Evolutionary conservation across 1,139 yeast species (phyloP).

Genomic region (Yamadazyma aaseri): DNA sequence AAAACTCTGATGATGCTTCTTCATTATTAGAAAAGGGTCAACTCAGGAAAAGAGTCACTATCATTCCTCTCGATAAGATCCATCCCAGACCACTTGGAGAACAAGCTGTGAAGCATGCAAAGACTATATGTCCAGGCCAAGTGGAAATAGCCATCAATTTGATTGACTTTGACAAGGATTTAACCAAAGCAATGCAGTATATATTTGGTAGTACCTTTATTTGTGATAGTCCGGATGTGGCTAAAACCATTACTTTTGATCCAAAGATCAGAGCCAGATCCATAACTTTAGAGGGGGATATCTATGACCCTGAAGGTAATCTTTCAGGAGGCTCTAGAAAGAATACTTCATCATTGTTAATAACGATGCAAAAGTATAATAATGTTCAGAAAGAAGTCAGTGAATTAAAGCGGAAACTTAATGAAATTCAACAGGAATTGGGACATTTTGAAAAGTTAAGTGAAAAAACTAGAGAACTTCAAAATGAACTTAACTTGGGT

Average conservation of each 20-base stretch:
- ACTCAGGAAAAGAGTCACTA: slow-evolving; percentile 79
- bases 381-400: slow-evolving; percentile 42
- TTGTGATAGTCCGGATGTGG: slow-evolving; percentile 85
- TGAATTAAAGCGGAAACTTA: slow-evolving; percentile 38
- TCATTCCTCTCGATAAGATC: slow-evolving; percentile 89
- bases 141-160: slow-evolving; percentile 86
- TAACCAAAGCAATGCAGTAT: slow-evolving; percentile 81
- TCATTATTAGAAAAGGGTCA: slow-evolving; percentile 77
- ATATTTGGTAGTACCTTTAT: slow-evolving; percentile 87
- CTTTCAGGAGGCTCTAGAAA: slow-evolving; percentile 92
- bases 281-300: slow-evolving; percentile 92
- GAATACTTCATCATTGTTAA: slow-evolving; percentile 55
- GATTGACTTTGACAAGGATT: slow-evolving; percentile 69
- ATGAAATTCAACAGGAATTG: slow-evolving; percentile 41
- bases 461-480: slow-evolving; percentile 54
- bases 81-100: slow-evolving; percentile 51
- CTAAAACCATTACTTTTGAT: slow-evolving; percentile 83
- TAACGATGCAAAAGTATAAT: slow-evolving; percentile 69
- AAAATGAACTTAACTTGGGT: slow-evolving; percentile 63
- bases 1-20: slow-evolving; percentile 80
- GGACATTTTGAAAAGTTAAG: slow-evolving; percentile 46
- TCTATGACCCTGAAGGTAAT: slow-evolving; percentile 95
- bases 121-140: slow-evolving; percentile 70
- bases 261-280: slow-evolving; percentile 78
- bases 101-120: slow-evolving; percentile 55